Evolutionary conservation across 345 rosid species (phyloP), one percentile per base, ranked within the genome.

Genomic region (Brassica juncea): DNA sequence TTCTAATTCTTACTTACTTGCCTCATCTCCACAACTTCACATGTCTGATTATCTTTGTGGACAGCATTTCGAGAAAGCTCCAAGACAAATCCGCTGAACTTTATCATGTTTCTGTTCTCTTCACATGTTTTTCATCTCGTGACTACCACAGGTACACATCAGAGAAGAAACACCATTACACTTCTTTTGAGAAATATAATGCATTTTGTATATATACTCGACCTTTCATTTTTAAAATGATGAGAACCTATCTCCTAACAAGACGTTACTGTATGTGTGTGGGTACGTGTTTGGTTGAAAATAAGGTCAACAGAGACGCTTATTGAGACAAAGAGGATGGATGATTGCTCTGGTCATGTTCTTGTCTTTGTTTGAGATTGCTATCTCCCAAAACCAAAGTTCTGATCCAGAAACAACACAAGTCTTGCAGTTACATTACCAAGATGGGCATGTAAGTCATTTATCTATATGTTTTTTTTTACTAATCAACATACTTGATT

Each of bases 101-200:
- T 28, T 52, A 65, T 75, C 80, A 75, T 81, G 83, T 75, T 65
- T 75, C 69, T 81, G 37, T 31, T 70, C 77, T 35, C 62, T 66
- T 85, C 77, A 64, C 72, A 37, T 70, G 75, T 66, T 5, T 69
- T 52, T 63, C 32, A 65, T 31, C 81, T 77, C 82, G 68, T 79
- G 82, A 73, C 60, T 7, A 55, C 59, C 69, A 66, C 68, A 58
- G 81, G 84, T 80, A 80, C 47, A 59, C 62, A 65, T 66, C 54
- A 65, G 19, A 78, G 55, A 30, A 15, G 9, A 28, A n/a, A 52
- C n/a, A 72, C 52, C 14, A 70, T 66, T 39, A 66, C 62, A 49
- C 9, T 5, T 8, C 0, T 32, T 52, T 52, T 52, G 57, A 52
- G 16, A 52, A 4, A n/a, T n/a, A 52, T 52, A 52, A n/a, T 52